phyloP scores from a whole-genome alignment of 371 early-diverging fungal species.

The Blakeslea trispora region DNA sequence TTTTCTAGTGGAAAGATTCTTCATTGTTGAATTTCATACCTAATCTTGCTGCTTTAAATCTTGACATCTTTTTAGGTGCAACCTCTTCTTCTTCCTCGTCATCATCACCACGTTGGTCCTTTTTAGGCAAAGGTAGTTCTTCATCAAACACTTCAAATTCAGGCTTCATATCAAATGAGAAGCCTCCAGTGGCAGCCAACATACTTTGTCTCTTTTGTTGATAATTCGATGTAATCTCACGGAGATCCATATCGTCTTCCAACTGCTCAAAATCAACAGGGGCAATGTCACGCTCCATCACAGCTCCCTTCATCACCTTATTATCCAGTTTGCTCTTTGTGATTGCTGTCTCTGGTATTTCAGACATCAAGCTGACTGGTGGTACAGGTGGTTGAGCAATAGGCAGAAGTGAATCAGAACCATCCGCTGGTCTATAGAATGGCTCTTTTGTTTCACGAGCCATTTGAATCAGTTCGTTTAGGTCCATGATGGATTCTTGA shows the following conservation, averaged over 20 bases:
- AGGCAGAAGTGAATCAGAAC: conserved; percentile 7
- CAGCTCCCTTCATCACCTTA: conserved; percentile 52
- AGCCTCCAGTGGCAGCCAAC: conserved; percentile 42
- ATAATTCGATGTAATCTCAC: conserved; percentile 44
- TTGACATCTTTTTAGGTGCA: conserved; percentile 42
- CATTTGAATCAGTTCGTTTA: conserved; percentile 29
- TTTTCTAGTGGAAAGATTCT: conserved; percentile 1
- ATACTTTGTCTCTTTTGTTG: conserved; percentile 38
- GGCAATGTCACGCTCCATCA: conserved; percentile 56
- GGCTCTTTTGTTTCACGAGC: conserved; percentile 23
- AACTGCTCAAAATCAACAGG: conserved; percentile 54
- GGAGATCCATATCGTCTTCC: conserved; percentile 61
- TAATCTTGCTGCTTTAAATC: conserved; percentile 52
- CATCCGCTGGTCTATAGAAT: conserved; percentile 29
- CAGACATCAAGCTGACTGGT: not conserved
- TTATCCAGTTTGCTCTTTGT: conserved; percentile 47
- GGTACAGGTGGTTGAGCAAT: conserved; percentile 13
- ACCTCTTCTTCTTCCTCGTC: conserved; percentile 20
- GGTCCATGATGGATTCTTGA: too few species aligned
- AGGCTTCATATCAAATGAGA: conserved; percentile 43
- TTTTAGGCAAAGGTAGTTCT: conserved; percentile 42
- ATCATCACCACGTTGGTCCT: conserved; percentile 14
- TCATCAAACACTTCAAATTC: conserved; percentile 51
- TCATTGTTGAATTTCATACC: conserved; percentile 9
- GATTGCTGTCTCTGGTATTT: conserved; percentile 11